These are phyloP conservation scores for Aspergillus candidus DNA, from an alignment of 2,329 filamentous ascomycete genomes.

Conservation along the genomic window DNA sequence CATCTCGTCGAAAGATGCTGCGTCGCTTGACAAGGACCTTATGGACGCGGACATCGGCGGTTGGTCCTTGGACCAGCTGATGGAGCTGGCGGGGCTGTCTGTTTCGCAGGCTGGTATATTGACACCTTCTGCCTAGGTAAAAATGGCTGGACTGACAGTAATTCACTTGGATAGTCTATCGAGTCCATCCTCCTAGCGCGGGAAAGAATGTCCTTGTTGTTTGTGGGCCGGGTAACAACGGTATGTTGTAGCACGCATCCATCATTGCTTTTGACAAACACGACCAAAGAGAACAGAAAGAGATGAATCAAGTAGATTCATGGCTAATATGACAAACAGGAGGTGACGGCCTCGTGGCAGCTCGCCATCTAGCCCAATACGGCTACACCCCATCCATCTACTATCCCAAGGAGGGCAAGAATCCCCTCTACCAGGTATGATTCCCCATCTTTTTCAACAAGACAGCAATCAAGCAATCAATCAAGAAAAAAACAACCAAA, in stretches of 20 bases:
- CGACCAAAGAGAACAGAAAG: not conserved
- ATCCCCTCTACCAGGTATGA: constrained; percentile 83
- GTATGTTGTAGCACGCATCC: constrained; percentile 20
- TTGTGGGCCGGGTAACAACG: constrained; percentile 76
- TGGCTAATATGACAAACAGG: constrained; percentile 45
- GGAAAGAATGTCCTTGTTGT: constrained; percentile 74
- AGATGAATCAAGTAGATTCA: not conserved
- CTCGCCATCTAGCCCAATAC: constrained; percentile 84
- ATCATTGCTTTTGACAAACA: not conserved
- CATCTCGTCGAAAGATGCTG: constrained; percentile 78
- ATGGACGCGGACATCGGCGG: constrained; percentile 65
- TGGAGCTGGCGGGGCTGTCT: constrained; percentile 91
- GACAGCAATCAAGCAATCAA: no score
- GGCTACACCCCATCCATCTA: constrained; percentile 85
- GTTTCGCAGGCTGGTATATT: constrained; percentile 77
- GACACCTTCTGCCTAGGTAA: not conserved
- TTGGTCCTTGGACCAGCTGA: constrained; percentile 92
- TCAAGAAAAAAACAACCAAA: no score
- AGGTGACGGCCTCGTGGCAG: constrained; percentile 90
- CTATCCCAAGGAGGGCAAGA: constrained; percentile 87
- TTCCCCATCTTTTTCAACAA: no score
- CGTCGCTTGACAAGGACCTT: constrained; percentile 84
- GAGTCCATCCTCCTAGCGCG: constrained; percentile 67
- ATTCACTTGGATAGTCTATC: constrained; percentile 58
- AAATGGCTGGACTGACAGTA: not conserved